A percentile compares a stretch with the other conserved stretches of the same genome.
Evolutionary conservation across 495 filamentous ascomycete species (phyloP).

Genomic region (Parmelia sp.): DNA sequence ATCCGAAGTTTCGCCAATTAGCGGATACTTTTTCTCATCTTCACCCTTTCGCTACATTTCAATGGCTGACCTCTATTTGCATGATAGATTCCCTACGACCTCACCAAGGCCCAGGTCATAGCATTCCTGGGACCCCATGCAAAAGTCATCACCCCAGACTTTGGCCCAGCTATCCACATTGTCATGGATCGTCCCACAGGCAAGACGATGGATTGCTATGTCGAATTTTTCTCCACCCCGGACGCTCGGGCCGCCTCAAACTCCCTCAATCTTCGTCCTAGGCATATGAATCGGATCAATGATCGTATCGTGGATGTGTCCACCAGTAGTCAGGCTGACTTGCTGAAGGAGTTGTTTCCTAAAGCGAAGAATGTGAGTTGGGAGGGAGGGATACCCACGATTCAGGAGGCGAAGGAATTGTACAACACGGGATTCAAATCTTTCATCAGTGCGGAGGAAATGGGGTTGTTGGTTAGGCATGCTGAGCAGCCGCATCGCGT

Average conservation of each 20-base stretch:
- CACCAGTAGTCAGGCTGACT: conserved; percentile 50
- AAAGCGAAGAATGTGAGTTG: conserved; percentile 58
- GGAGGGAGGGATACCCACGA: conserved; percentile 43
- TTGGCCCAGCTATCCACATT: conserved; percentile 63
- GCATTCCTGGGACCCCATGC: conserved; percentile 66
- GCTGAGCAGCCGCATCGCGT: conserved; percentile 62
- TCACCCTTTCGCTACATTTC: background rate
- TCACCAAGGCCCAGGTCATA: conserved; percentile 60
- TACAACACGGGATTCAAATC: conserved; percentile 63
- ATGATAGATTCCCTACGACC: conserved; percentile 59
- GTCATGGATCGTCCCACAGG: conserved; percentile 74
- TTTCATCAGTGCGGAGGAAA: conserved; percentile 66
- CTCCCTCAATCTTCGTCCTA: conserved; percentile 36
- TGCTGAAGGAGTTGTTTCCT: conserved; percentile 66
- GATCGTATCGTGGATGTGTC: conserved; percentile 58
- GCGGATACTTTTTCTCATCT: background rate
- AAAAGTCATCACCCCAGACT: conserved; percentile 46
- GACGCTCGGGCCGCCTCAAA: conserved; percentile 52
- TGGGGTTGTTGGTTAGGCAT: conserved; percentile 59
- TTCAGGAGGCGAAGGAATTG: conserved; percentile 37
- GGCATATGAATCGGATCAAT: conserved; percentile 51
- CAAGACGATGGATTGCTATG: conserved; percentile 72
- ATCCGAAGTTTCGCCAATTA: background rate
- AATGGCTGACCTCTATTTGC: background rate
- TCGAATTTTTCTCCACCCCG: conserved; percentile 53